Evolutionary conservation across 495 filamentous ascomycete genomes (phyloP).

Genomic region (Xanthoparmelia taractica): DNA sequence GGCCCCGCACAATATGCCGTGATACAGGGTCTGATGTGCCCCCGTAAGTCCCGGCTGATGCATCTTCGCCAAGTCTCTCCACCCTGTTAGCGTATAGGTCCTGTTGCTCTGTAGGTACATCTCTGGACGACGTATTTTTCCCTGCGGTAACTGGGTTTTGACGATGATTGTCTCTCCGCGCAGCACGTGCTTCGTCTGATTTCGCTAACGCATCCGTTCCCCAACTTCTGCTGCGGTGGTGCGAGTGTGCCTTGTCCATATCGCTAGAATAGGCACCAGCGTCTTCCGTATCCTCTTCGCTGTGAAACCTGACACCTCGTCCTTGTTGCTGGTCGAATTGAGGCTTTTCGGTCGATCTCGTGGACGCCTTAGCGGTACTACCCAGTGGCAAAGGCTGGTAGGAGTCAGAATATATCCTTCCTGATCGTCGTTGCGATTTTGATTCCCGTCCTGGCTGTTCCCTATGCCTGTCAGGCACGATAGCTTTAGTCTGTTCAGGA

Average conservation of each 20-base stretch:
- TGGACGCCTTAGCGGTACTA: background rate
- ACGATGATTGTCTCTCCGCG: slow-evolving; percentile 1
- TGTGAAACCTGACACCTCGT: slow-evolving; percentile 21
- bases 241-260: slow-evolving; percentile 2
- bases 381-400: background rate
- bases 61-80: slow-evolving; percentile 7
- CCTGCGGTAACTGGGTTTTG: background rate
- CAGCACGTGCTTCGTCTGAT: slow-evolving; percentile 14
- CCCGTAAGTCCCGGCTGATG: slow-evolving; percentile 14
- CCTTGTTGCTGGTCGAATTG: slow-evolving; percentile 5
- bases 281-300: slow-evolving; percentile 11
- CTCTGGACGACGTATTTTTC: slow-evolving; percentile 14
- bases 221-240: slow-evolving; percentile 6
- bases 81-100: slow-evolving; percentile 22
- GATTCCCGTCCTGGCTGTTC: background rate
- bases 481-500: background rate
- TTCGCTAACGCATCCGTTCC: slow-evolving; percentile 7
- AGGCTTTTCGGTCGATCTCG: background rate
- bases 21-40: slow-evolving; percentile 18
- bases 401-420: background rate
- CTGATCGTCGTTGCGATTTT: background rate
- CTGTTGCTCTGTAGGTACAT: slow-evolving; percentile 21
- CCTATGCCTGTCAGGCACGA: background rate
- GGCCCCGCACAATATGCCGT: slow-evolving; percentile 9
- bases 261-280: background rate